Percentiles rank a stretch among this genome's conserved stretches.
Conservation (phyloP, 2,329 filamentous ascomycete genomes). For the Fusarium musae region DNA sequence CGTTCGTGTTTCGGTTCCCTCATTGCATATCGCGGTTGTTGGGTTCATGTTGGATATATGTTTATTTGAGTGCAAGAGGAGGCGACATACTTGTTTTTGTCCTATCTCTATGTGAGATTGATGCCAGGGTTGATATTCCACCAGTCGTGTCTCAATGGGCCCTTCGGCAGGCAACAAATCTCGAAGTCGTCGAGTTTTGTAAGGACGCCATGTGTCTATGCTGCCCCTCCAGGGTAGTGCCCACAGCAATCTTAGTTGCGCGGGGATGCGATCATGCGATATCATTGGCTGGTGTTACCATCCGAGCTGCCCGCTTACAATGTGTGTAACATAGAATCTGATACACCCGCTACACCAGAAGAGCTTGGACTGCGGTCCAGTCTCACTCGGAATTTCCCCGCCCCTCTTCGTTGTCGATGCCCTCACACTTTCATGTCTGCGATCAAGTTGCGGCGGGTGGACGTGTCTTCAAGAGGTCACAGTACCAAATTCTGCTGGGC, state of each 20-base stretch:
- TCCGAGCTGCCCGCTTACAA: conserved; percentile 1
- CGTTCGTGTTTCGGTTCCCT: not conserved
- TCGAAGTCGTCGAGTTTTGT: conserved; percentile 5
- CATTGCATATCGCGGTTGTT: not conserved
- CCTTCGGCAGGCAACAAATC: not conserved
- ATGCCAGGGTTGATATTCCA: not conserved
- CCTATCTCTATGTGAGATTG: too few relatives aligned
- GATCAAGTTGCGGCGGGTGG: not conserved
- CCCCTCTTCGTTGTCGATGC: conserved; percentile 27
- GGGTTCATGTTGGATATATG: not conserved
- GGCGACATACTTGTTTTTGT: too few relatives aligned
- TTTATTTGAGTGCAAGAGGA: not conserved
- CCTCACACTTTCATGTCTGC: not conserved
- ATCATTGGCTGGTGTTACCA: conserved; percentile 29
- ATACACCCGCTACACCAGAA: conserved; percentile 11
- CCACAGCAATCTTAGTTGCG: conserved; percentile 22
- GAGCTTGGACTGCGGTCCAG: conserved; percentile 2
- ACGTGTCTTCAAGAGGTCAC: not conserved
- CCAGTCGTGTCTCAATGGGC: conserved; percentile 4
- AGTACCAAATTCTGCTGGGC: not conserved
- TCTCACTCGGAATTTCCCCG: conserved; percentile 31
- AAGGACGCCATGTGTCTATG: not conserved
- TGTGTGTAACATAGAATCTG: conserved; percentile 13
- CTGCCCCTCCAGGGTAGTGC: conserved; percentile 30
- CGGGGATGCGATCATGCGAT: conserved; percentile 25